Evolutionary conservation across 208 protist species (phyloP).

Genomic region (Leishmania lainsoni): DNA sequence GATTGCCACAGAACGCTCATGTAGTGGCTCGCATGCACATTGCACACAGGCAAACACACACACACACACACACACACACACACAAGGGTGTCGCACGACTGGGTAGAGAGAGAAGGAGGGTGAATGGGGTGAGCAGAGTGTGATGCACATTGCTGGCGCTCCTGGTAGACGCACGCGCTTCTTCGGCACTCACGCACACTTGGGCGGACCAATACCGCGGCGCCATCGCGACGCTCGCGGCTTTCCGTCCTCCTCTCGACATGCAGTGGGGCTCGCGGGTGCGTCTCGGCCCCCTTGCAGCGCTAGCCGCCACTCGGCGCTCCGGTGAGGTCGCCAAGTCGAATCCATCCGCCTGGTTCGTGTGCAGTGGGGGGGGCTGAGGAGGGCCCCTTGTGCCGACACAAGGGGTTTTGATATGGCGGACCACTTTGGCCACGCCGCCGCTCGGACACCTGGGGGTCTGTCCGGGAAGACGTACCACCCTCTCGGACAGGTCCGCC

Average conservation of each 20-base stretch:
- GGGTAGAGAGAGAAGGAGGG: background rate
- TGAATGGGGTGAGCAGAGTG: background rate
- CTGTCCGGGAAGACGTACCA: too few species aligned
- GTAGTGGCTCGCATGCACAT: too few species aligned
- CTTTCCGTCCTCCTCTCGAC: too few species aligned
- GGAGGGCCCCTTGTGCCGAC: background rate
- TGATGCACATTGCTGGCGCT: background rate
- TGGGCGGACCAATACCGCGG: background rate
- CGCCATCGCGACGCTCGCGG: too few species aligned
- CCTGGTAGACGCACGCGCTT: background rate
- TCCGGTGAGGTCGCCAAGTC: background rate
- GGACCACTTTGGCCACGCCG: background rate
- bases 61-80: background rate
- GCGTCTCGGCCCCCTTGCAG: background rate
- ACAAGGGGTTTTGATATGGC: background rate
- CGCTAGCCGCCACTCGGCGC: background rate
- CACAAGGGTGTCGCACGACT: background rate
- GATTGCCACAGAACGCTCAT: too few species aligned
- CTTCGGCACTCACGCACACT: background rate
- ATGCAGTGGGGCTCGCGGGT: background rate
- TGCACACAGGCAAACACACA: background rate
- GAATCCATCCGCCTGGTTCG: background rate
- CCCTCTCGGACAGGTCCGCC: too few species aligned
- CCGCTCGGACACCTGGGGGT: background rate
- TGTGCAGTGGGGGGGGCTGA: background rate